Conservation (phyloP, 2,329 filamentous ascomycete species). For the Xylaria sp. region DNA sequence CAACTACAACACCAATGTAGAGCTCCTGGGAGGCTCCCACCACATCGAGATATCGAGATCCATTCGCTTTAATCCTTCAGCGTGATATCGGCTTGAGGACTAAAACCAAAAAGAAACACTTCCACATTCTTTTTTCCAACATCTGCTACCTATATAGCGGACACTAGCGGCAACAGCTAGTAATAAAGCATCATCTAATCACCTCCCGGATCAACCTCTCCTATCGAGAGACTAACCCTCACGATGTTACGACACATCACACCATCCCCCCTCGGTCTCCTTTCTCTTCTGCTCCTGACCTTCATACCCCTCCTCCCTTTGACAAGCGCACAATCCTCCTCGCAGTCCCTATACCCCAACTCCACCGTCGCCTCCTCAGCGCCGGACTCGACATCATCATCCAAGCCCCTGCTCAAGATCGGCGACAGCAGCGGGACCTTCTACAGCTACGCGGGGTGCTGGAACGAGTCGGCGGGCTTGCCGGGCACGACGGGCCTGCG, state of each 20-base stretch:
- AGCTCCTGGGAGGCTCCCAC: not conserved
- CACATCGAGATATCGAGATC: slow-evolving; percentile 13
- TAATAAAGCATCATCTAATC: not conserved
- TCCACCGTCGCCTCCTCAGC: not conserved
- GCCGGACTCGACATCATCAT: slow-evolving; percentile 6
- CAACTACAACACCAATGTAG: slow-evolving; percentile 3
- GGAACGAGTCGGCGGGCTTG: slow-evolving; percentile 65
- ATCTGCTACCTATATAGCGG: not conserved
- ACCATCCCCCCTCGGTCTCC: slow-evolving; percentile 5
- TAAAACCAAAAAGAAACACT: not conserved
- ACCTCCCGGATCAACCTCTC: not conserved
- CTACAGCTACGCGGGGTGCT: slow-evolving; percentile 68
- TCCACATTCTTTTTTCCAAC: not conserved
- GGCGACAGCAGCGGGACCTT: slow-evolving; percentile 38
- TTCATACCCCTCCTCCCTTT: slow-evolving; percentile 2
- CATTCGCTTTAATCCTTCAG: not conserved
- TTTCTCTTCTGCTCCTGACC: slow-evolving; percentile 12
- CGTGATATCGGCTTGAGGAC: not conserved
- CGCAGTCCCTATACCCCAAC: not conserved
- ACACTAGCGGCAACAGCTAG: not conserved
- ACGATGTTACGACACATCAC: slow-evolving; percentile 14
- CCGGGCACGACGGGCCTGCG: slow-evolving; percentile 54
- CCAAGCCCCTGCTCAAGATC: slow-evolving; percentile 15
- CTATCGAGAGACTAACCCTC: not conserved
- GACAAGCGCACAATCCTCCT: slow-evolving; percentile 5